A percentile compares a stretch with the other conserved stretches of the same genome.
Evolutionary conservation across 2,329 filamentous ascomycete species (phyloP).

Genomic region (Beauveria asiatica): DNA sequence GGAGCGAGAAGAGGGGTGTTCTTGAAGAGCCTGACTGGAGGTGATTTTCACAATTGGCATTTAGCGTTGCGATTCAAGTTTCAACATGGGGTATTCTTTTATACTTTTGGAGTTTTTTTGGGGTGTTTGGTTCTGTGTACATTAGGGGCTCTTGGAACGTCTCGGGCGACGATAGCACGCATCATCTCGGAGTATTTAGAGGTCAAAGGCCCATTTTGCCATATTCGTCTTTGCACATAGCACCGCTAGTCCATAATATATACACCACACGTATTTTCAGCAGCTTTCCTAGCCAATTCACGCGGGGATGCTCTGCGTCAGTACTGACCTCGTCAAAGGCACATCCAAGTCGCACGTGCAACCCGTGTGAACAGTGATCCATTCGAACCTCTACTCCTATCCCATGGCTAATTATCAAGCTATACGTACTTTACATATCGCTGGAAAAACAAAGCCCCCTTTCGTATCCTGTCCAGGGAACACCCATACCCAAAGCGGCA

Average conservation of each 20-base stretch:
- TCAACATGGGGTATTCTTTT: background rate
- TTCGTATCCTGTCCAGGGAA: background rate
- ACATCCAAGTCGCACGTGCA: background rate
- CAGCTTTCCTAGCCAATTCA: background rate
- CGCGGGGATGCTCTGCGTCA: too few species aligned
- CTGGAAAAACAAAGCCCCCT: background rate
- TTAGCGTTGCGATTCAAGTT: background rate
- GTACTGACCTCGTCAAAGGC: background rate
- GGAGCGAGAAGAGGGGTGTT: background rate
- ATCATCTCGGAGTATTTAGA: background rate
- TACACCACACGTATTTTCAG: background rate
- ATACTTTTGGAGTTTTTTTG: background rate
- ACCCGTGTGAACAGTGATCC: background rate
- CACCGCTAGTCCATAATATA: background rate
- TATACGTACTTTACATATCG: constrained; percentile 6
- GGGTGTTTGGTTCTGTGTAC: background rate
- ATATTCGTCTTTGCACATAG: background rate
- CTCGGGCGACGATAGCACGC: background rate
- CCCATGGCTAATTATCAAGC: constrained; percentile 4
- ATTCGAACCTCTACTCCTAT: background rate
- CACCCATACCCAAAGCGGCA: background rate
- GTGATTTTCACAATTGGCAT: background rate
- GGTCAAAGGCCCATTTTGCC: background rate
- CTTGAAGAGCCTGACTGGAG: too few species aligned
- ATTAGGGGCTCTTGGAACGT: background rate